These are phyloP conservation scores for Heliamphora ciliata DNA, from an alignment of 179 eudicot genomes.

Conservation along the genomic window DNA sequence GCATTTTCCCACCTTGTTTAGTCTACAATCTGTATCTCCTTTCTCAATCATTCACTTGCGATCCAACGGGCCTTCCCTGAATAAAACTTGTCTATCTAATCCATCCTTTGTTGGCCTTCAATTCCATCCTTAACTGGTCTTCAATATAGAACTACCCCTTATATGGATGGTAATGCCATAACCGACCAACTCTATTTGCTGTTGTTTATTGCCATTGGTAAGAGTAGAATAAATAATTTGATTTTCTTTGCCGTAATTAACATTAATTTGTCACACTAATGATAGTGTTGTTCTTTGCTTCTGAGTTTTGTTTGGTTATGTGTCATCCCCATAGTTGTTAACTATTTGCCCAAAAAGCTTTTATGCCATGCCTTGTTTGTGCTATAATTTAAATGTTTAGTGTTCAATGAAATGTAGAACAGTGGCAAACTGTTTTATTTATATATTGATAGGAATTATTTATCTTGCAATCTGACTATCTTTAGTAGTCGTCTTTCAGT, in stretches of 20 bases:
- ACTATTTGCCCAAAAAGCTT: background rate
- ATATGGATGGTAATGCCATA: background rate
- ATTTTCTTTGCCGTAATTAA: background rate
- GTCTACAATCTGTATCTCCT: background rate
- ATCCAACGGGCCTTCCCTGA: no score
- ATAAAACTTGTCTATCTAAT: no score
- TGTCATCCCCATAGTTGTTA: background rate
- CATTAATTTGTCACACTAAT: background rate
- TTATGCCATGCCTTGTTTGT: background rate
- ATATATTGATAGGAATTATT: background rate
- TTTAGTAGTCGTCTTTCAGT: background rate
- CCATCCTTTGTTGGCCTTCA: no score
- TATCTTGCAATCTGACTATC: background rate
- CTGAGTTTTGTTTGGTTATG: background rate
- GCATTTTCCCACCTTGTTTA: background rate
- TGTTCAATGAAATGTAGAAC: background rate
- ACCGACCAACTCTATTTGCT: background rate
- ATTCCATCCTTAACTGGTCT: background rate
- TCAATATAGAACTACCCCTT: background rate
- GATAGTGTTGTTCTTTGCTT: background rate
- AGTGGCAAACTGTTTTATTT: no score
- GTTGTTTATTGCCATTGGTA: background rate
- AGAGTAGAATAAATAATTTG: background rate
- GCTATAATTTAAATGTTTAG: background rate
- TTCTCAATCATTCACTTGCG: no score